Evolutionary conservation across 164 flowering plant species (phyloP), one percentile per base, ranked within the genome.

Genomic region (Umbellularia californica): DNA sequence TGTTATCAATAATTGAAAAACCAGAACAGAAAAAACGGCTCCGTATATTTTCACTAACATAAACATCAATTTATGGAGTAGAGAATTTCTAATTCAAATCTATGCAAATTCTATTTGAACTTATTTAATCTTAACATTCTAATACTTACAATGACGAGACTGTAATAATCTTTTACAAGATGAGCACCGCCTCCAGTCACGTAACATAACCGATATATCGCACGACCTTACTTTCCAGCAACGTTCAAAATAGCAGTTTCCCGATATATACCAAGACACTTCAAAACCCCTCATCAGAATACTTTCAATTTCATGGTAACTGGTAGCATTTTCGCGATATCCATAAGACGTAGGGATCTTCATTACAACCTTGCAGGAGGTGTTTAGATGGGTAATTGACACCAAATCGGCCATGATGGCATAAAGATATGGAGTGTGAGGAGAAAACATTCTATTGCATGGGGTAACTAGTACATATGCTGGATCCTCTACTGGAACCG

Each of bases 201-300:
- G 0, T 35, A 35, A 35, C 10, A 6, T 6, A 5, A 0, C 0
- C 10, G 1, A 0, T 7, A 0, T 0, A 7, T 35, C 10, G 47
- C 47, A 41, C 47, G 47, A 41, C 47, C 11, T 41, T 41, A 1
- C 47, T 41, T 9, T 41, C 47, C 47, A 41, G 47, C 10, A 20
- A n/a, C 4, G 0, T 0, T 41, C 10, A 41, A 11, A 1, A 41
- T 41, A 7, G 47, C 10, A 6, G 11, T 7, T 0, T 35, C 41
- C 0, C 0, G 1, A 1, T 0, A 35, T 6, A 6, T 0, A 0
- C 7, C 66, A 64, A n/a, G 0, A 3, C 10, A 64, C 0, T 12
- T 64, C 13, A 64, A 64, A 22, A 24, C 67, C 67, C 28, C 24
- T 64, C 30, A 64, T 64, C 67, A 64, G 24, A 5, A 10, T 64